Evolutionary conservation across 2,329 filamentous ascomycete species (phyloP).

Genomic region (Aspergillus neoniger): DNA sequence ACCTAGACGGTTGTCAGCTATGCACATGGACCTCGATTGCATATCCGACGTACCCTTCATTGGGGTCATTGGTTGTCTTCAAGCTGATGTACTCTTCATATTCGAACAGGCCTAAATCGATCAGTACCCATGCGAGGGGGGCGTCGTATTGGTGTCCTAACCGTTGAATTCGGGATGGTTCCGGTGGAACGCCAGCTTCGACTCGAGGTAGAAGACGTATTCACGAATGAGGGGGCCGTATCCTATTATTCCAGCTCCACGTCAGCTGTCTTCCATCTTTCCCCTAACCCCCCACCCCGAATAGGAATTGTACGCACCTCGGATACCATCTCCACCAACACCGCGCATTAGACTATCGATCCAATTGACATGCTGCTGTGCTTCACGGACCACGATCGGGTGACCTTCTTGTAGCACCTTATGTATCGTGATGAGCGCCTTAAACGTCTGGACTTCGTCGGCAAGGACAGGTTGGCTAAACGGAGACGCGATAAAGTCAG

Average conservation of each 20-base stretch:
- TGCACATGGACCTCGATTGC: background rate
- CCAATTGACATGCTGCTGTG: conserved; percentile 85
- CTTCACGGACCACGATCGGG: conserved; percentile 81
- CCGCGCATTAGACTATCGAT: conserved; percentile 88
- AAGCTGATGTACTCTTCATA: conserved; percentile 99
- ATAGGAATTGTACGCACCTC: conserved; percentile 54
- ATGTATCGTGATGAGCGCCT: conserved; percentile 94
- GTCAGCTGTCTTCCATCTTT: background rate
- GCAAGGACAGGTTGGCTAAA: conserved; percentile 90
- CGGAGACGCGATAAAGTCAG: conserved; percentile 3
- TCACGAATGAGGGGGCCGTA: conserved; percentile 92
- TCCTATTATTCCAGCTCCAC: conserved; percentile 43
- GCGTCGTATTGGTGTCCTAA: conserved; percentile 28
- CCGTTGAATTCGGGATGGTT: conserved; percentile 98
- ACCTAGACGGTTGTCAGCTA: conserved; percentile 45
- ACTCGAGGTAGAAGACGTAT: conserved; percentile 93
- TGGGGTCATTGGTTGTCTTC: conserved; percentile 97
- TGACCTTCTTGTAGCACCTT: conserved; percentile 98
- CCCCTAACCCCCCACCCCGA: no score
- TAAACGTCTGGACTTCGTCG: conserved; percentile 98
- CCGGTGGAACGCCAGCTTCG: conserved; percentile 94
- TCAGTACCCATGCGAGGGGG: conserved; percentile 3
- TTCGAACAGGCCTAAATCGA: conserved; percentile 71
- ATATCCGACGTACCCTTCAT: conserved; percentile 71
- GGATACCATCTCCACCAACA: conserved; percentile 77